A percentile compares a stretch with the other conserved stretches of the same genome.
These are phyloP conservation scores for Lobosporangium transversale DNA, from an alignment of 192 early-diverging fungal species.

Conservation along the genomic window DNA sequence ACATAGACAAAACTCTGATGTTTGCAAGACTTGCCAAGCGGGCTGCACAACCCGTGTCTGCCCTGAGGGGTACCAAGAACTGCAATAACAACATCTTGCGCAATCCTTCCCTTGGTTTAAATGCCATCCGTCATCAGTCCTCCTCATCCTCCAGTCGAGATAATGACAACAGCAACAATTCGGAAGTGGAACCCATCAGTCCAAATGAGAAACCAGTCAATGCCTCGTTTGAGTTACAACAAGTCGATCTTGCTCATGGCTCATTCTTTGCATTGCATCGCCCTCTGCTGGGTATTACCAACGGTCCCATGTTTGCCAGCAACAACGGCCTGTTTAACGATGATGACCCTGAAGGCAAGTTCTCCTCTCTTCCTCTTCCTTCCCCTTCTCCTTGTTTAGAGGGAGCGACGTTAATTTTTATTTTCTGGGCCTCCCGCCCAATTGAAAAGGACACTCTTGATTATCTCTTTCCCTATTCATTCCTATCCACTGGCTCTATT, in stretches of 20 bases:
- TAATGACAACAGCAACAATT: slow-evolving; percentile 28
- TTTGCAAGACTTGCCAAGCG: slow-evolving; percentile 26
- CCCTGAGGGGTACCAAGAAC: background rate
- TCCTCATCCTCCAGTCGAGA: slow-evolving; percentile 42
- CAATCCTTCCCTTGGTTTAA: background rate
- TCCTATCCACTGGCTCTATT: no score
- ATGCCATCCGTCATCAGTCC: slow-evolving; percentile 22
- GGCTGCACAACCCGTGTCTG: background rate
- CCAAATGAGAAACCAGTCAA: slow-evolving; percentile 18
- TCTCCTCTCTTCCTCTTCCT: background rate
- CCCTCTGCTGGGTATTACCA: slow-evolving; percentile 43
- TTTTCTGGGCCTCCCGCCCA: no score
- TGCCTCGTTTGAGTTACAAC: slow-evolving; percentile 37
- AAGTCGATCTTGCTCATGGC: slow-evolving; percentile 46
- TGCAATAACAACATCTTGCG: background rate
- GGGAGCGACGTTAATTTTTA: no score
- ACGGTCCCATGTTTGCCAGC: slow-evolving; percentile 48
- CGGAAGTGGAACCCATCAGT: slow-evolving; percentile 15
- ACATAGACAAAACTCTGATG: no score
- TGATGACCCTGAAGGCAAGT: slow-evolving; percentile 49
- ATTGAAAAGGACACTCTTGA: no score
- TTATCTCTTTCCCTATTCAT: no score
- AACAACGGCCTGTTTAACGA: slow-evolving; percentile 19
- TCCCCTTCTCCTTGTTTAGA: no score
- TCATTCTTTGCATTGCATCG: slow-evolving; percentile 53